A percentile compares a stretch with the other conserved stretches of the same genome.
These are phyloP conservation scores for Neolentinus lepideus DNA, from an alignment of 1,284 basidiomycete species.

Conservation along the genomic window DNA sequence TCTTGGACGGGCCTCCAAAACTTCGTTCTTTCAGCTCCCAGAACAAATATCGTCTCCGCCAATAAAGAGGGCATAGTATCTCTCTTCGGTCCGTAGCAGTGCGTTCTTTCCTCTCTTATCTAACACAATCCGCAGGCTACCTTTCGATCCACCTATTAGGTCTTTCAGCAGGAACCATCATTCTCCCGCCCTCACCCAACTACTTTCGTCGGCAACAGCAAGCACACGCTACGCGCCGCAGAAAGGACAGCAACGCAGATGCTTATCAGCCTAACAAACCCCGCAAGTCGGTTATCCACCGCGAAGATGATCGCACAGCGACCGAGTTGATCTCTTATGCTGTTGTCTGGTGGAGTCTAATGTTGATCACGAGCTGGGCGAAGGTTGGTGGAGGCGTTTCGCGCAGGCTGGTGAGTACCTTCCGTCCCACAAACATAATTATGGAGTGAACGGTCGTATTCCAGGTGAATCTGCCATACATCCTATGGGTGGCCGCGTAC, in stretches of 20 bases:
- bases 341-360: conserved; percentile 69
- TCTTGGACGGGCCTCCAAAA: conserved; percentile 46
- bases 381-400: conserved; percentile 53
- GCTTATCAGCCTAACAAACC: conserved; percentile 8
- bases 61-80: conserved; percentile 93
- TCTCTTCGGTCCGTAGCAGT: conserved; percentile 47
- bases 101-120: conserved; percentile 1
- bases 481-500: conserved; percentile 86
- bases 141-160: conserved; percentile 87
- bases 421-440: background rate
- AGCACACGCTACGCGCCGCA: conserved; percentile 4
- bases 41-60: conserved; percentile 59
- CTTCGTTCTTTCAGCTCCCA: conserved; percentile 60
- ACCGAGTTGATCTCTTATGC: conserved; percentile 76
- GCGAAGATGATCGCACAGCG: conserved; percentile 63
- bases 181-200: conserved; percentile 73
- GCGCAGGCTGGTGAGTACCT: conserved; percentile 59
- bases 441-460: background rate
- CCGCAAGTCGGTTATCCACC: conserved; percentile 14
- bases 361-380: conserved; percentile 35
- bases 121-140: conserved; percentile 54
- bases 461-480: conserved; percentile 85
- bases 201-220: conserved; percentile 52
- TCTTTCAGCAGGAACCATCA: conserved; percentile 72
- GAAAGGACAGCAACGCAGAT: conserved; percentile 11